A percentile compares a stretch with the other conserved stretches of the same genome.
These are phyloP conservation scores for Typha latifolia DNA, from an alignment of 176 grass and related monocot species.

Conservation along the genomic window DNA sequence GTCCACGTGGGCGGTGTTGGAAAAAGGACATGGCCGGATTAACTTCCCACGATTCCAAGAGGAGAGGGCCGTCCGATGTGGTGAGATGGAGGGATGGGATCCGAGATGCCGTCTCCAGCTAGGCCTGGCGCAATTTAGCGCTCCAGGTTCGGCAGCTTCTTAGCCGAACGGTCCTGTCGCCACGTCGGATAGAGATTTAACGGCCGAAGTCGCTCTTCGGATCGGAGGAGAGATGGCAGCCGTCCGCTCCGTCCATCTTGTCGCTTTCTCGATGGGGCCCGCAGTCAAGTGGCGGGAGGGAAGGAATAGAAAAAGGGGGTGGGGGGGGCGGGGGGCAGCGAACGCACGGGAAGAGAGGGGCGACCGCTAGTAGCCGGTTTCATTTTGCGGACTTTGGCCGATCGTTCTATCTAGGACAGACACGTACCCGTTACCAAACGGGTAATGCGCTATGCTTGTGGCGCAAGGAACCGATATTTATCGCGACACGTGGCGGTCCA, in stretches of 20 bases:
- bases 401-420: background rate
- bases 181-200: background rate
- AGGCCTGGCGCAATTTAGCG: background rate
- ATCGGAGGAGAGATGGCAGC: background rate
- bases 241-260: background rate
- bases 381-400: background rate
- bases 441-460: background rate
- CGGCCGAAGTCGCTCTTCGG: background rate
- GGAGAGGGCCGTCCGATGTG: too few relatives aligned
- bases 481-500: background rate
- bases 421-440: background rate
- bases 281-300: background rate
- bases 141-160: background rate
- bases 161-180: background rate
- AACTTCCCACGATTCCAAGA: too few relatives aligned
- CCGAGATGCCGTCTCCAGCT: background rate
- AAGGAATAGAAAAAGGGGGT: background rate
- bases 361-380: background rate
- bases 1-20: too few relatives aligned
- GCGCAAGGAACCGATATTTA: background rate
- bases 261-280: background rate
- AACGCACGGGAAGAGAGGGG: background rate
- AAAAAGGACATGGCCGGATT: too few relatives aligned
- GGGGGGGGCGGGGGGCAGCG: background rate
- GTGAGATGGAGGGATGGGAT: too few relatives aligned